Evolutionary conservation across 2,329 filamentous ascomycete species (phyloP), one percentile per base, ranked within the genome.

Genomic region (Exophiala sp.): DNA sequence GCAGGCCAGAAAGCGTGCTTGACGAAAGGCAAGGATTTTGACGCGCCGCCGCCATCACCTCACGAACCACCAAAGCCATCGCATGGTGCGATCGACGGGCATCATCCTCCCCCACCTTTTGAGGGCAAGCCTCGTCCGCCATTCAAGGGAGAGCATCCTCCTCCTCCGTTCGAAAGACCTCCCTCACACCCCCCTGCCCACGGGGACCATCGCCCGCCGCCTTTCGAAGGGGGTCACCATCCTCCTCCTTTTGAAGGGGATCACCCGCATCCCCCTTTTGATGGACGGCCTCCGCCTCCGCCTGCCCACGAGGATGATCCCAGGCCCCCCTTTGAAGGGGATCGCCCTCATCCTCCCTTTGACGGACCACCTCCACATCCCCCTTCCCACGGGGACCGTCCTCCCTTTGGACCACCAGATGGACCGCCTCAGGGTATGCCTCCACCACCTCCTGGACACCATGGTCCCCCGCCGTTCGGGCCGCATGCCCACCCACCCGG

Each of bases 1-100:
- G 50, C 49, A 34, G 44, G 44, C 18, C 52, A 59, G 14, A 38
- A 50, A 29, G 27, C 50, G 4, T 52, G 46, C 19, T 41, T 39
- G 8, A 23, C 49, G 4, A 27, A 34, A 19, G 34, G 34, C 7
- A 8, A 46, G 10, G 29, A 30, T 13, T 13, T 24, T n/a, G 11
- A 10, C 29, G 29, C 3, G 29, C 29, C 40, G 9, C 23, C 16
- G 18, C 21, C 38, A 41, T 16, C 2, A 6, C 38, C 38, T 6
- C 19, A 16, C 4, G 35, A 38, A 19, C 19, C 8, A 38, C 4
- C 8, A n/a, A 7, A n/a, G 7, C 29, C 6, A 32, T 3, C 11
- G 11, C 6, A 32, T 32, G 29, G n/a, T n/a, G 29, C 3, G 3
- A 32, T 32, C 29, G 11, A 32, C 29, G 29, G n/a, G 11, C n/a